These are phyloP conservation scores for Tylopilus vinaceipallidus DNA, from an alignment of 768 basidiomycete species.

Conservation along the genomic window DNA sequence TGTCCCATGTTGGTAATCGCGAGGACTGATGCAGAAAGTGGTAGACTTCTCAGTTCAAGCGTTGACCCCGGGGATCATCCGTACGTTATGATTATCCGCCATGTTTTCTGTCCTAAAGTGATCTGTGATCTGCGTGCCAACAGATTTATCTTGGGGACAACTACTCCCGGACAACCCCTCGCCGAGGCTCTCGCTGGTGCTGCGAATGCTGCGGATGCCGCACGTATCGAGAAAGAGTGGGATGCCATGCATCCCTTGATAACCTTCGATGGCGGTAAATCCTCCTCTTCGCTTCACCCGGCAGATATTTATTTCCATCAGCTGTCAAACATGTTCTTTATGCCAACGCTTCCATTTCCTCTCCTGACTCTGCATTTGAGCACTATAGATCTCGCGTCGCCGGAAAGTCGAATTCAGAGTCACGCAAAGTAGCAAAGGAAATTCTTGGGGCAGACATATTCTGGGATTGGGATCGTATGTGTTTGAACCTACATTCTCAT, in stretches of 20 bases:
- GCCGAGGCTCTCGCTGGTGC: constrained; percentile 71
- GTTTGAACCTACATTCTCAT: neutral
- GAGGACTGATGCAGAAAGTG: constrained; percentile 89
- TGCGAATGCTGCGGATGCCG: constrained; percentile 63
- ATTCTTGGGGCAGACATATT: constrained; percentile 60
- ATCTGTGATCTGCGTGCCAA: constrained; percentile 11
- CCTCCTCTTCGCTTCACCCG: constrained; percentile 38
- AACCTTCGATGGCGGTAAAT: constrained; percentile 82
- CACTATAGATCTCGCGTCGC: constrained; percentile 55
- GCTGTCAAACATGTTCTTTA: constrained; percentile 26
- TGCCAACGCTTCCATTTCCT: constrained; percentile 21
- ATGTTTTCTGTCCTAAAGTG: constrained; percentile 1
- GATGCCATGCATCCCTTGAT: constrained; percentile 61
- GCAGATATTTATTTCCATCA: no score
- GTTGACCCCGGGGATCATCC: constrained; percentile 78
- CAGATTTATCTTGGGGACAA: constrained; percentile 69
- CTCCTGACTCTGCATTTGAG: constrained; percentile 45
- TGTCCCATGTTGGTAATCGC: constrained; percentile 88
- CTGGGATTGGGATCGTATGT: constrained; percentile 89
- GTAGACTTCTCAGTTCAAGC: constrained; percentile 78
- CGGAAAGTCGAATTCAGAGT: constrained; percentile 72
- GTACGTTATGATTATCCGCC: constrained; percentile 32
- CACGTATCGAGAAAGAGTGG: constrained; percentile 76
- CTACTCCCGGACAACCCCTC: constrained; percentile 46
- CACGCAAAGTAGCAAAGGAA: constrained; percentile 70